A percentile compares a stretch with the other conserved stretches of the same genome.
phyloP scores from a whole-genome alignment of 495 filamentous ascomycete species.

The Cetradonia linearis region DNA sequence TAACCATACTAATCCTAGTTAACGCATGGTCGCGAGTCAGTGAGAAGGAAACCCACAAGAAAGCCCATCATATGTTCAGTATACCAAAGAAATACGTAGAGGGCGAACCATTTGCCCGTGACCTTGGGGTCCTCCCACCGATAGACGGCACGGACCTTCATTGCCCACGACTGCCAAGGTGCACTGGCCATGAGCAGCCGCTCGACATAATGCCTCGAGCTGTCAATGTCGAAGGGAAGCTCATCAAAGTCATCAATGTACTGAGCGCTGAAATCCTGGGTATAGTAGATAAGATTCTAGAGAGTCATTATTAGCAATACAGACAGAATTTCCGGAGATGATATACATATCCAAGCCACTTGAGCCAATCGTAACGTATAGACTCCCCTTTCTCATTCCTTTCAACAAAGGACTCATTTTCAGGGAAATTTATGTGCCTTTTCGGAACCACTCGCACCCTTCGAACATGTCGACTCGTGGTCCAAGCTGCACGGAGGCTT shows the following conservation, averaged over 20 bases:
- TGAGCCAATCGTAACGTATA: slow-evolving; percentile 28
- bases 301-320: not conserved
- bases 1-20: slow-evolving; percentile 25
- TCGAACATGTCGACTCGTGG: slow-evolving; percentile 34
- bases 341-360: slow-evolving; percentile 35
- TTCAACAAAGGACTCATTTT: slow-evolving; percentile 26
- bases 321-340: not conserved
- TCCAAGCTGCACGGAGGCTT: slow-evolving; percentile 33
- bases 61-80: slow-evolving; percentile 33
- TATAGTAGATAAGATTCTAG: slow-evolving; percentile 33
- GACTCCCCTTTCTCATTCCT: slow-evolving; percentile 23
- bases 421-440: slow-evolving; percentile 25
- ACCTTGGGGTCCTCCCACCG: slow-evolving; percentile 34
- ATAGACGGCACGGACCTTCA: slow-evolving; percentile 34
- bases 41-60: slow-evolving; percentile 25
- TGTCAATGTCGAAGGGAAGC: slow-evolving; percentile 32
- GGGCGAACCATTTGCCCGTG: slow-evolving; percentile 30
- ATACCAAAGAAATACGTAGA: slow-evolving; percentile 33
- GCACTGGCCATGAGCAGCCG: slow-evolving; percentile 36
- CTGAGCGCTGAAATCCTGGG: slow-evolving; percentile 34
- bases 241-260: slow-evolving; percentile 38
- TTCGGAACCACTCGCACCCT: slow-evolving; percentile 31
- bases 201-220: slow-evolving; percentile 31
- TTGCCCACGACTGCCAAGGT: slow-evolving; percentile 35
- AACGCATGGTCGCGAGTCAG: not conserved